Percentiles rank a stretch among this genome's conserved stretches.
phyloP scores from a whole-genome alignment of 176 grass and related monocot genomes.

The Rhynchospora tenuis region DNA sequence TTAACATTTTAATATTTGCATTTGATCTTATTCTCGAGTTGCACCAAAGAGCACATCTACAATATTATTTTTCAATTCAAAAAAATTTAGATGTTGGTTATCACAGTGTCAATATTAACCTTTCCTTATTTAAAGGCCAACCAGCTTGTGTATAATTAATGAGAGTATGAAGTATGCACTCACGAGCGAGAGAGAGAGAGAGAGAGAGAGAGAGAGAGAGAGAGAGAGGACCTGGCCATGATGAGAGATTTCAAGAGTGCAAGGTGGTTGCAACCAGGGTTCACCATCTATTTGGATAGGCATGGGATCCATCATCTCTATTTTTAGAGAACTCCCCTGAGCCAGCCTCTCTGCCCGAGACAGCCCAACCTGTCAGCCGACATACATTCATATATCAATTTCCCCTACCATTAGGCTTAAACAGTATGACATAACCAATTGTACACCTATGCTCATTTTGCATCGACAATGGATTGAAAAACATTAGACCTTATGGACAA shows the following conservation, averaged over 20 bases:
- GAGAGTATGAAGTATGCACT: background rate
- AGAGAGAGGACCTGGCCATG: slow-evolving; percentile 49
- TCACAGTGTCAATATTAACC: background rate
- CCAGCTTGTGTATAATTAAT: background rate
- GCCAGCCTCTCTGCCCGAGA: slow-evolving; percentile 67
- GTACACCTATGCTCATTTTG: background rate
- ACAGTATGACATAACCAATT: background rate
- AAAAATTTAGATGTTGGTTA: background rate
- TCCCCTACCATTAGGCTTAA: background rate
- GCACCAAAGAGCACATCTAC: background rate
- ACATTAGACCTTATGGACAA: background rate
- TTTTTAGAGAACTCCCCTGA: slow-evolving; percentile 67
- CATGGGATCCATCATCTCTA: slow-evolving; percentile 50
- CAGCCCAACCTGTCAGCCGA: slow-evolving; percentile 56
- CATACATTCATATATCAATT: slow-evolving; percentile 11
- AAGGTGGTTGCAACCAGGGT: slow-evolving; percentile 72
- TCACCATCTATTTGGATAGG: slow-evolving; percentile 92
- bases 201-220: background rate
- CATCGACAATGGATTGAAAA: slow-evolving; percentile 4
- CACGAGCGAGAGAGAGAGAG: too few species aligned
- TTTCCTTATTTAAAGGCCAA: background rate
- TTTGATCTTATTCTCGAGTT: background rate
- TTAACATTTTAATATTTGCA: background rate
- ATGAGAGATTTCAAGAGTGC: slow-evolving; percentile 75
- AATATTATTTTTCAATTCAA: background rate